Evolutionary conservation across 495 filamentous ascomycete species (phyloP), one percentile per base, ranked within the genome.

Genomic region (Opeltia flavorubescens): DNA sequence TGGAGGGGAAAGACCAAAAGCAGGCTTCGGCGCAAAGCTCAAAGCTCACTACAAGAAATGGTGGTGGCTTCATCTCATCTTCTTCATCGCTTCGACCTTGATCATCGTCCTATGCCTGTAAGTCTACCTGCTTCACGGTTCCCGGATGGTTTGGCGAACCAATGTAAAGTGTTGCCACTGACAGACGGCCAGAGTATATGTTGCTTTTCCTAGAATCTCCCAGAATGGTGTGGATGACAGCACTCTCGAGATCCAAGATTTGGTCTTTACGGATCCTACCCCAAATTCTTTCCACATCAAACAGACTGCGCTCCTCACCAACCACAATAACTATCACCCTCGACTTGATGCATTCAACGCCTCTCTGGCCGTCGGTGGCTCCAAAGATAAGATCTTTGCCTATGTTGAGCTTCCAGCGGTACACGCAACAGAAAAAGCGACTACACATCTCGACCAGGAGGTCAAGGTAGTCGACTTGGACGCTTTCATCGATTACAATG

Each of bases 11-110:
- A 20, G 18, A 11, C 13, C 15, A 48, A 66, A 60, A 45, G 65
- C 49, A 36, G 57, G 62, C 45, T 65, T 66, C 42, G 59, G 60
- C 6, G 28, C 58, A 23, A 58, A 64, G n/a, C 44, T 68, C 18
- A 65, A 51, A 27, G 62, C 63, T 12, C 70, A 76, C 48, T 72
- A 62, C 46, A 71, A 66, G 59, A 68, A 66, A 52, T 86, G 75
- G 53, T 89, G 84, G 84, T 89, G 83, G 84, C 61, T 68, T 53
- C 73, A 84, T 57, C 55, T 84, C 49, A 69, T 84, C 49, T 55
- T 69, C 24, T 62, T 85, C 53, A 59, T 79, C 46, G 55, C 70
- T 26, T 56, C 74, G 20, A 60, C 80, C 23, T 64, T 85, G 46
- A 59, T 87, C 13, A 66, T 85, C 18, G 65, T 78, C 1, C 64